These are phyloP conservation scores for Cryptococcus jaspeensis DNA, from an alignment of 1,284 basidiomycete species.

Conservation along the genomic window DNA sequence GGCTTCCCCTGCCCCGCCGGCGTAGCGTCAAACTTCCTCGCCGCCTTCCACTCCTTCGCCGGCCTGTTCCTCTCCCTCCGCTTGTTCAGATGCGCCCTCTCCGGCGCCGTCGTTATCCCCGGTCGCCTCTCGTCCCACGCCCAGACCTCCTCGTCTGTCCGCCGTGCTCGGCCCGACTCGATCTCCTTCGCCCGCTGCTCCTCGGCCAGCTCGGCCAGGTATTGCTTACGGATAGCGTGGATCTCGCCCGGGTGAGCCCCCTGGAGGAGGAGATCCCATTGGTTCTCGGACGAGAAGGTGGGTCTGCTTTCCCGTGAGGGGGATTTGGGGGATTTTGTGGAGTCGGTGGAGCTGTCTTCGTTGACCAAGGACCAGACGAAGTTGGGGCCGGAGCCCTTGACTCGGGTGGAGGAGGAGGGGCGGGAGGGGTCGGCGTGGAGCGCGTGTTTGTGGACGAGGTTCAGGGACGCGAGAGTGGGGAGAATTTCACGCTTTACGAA, in stretches of 20 bases:
- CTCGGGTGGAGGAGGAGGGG: slow-evolving; percentile 3
- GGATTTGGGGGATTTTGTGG: not conserved
- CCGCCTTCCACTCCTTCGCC: slow-evolving; percentile 27
- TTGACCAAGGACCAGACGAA: slow-evolving; percentile 13
- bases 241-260: slow-evolving; percentile 11
- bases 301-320: not conserved
- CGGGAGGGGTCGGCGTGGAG: slow-evolving; percentile 3
- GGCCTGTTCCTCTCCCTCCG: slow-evolving; percentile 25
- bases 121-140: slow-evolving; percentile 30
- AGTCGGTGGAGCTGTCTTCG: not conserved
- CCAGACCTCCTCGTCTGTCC: slow-evolving; percentile 13
- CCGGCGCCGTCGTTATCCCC: slow-evolving; percentile 32
- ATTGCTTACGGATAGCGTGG: not conserved
- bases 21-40: slow-evolving; percentile 1
- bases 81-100: slow-evolving; percentile 37
- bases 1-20: too few relatives aligned
- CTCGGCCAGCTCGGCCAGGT: not conserved
- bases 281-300: slow-evolving; percentile 4
- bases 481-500: slow-evolving; percentile 45
- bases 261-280: slow-evolving; percentile 25
- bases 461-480: slow-evolving; percentile 35
- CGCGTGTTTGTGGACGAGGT: slow-evolving; percentile 30
- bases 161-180: slow-evolving; percentile 6
- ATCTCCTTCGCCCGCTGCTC: slow-evolving; percentile 8
- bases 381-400: not conserved